Conservation (phyloP, 768 basidiomycete species). For the Mycena alexandri region DNA sequence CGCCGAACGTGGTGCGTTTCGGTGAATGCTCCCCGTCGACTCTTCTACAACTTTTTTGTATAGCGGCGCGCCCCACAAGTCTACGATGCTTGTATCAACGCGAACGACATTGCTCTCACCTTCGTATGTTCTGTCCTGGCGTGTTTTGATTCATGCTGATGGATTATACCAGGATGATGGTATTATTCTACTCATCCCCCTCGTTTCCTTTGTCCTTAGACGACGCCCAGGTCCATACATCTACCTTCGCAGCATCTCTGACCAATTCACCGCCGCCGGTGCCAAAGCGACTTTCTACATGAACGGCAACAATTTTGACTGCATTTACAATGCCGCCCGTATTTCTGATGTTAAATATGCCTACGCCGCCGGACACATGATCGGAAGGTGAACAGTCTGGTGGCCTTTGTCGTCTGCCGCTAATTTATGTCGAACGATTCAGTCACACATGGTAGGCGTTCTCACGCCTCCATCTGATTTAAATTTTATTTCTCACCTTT, state of each 20-base stretch:
- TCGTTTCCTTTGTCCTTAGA: slow-evolving; percentile 8
- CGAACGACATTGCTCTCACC: slow-evolving; percentile 51
- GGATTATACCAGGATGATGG: slow-evolving; percentile 17
- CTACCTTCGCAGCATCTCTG: no score
- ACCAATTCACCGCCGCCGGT: no score
- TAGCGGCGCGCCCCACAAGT: slow-evolving; percentile 18
- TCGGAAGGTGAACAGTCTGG: no score
- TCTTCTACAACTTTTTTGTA: no score
- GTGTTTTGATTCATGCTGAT: slow-evolving; percentile 11
- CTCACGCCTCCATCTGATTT: no score
- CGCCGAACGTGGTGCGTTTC: neutral
- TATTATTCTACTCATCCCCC: no score
- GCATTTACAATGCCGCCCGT: slow-evolving; percentile 16
- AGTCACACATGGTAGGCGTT: no score
- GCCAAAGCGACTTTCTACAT: no score
- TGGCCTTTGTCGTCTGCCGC: no score
- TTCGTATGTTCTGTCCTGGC: slow-evolving; percentile 43
- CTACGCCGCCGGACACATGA: slow-evolving; percentile 55
- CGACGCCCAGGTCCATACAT: slow-evolving; percentile 51
- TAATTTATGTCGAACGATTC: no score
- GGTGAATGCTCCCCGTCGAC: no score
- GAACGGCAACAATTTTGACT: slow-evolving; percentile 39
- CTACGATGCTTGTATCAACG: slow-evolving; percentile 45
- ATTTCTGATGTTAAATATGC: slow-evolving; percentile 50
- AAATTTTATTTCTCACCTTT: no score